phyloP scores from a whole-genome alignment of 495 filamentous ascomycete species.

The Tuber calosporum region DNA sequence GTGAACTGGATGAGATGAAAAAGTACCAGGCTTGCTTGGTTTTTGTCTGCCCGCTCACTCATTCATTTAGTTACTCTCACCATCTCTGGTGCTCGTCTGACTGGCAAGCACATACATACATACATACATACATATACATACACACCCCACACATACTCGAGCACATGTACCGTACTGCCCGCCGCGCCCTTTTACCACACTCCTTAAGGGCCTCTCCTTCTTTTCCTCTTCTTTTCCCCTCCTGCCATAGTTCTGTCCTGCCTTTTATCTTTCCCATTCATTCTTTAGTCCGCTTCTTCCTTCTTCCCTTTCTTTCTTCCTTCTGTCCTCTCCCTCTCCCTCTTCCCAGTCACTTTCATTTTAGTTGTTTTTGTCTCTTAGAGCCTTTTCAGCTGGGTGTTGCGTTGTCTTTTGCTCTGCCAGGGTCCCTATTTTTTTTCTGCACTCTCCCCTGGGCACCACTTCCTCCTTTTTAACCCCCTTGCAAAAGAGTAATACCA shows the following conservation, averaged over 20 bases:
- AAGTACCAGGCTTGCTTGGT: neutral
- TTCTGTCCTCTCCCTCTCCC: slow-evolving; percentile 40
- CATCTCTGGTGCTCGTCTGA: slow-evolving; percentile 19
- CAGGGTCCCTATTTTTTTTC: slow-evolving; percentile 19
- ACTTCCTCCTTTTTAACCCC: slow-evolving; percentile 26
- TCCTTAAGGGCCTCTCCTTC: slow-evolving; percentile 31
- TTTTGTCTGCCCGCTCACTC: neutral
- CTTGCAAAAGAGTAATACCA: slow-evolving; percentile 32
- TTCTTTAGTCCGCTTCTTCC: slow-evolving; percentile 40
- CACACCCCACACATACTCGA: neutral
- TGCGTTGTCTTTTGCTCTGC: slow-evolving; percentile 26
- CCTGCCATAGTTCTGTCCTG: slow-evolving; percentile 19
- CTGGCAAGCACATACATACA: slow-evolving; percentile 37
- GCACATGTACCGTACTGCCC: slow-evolving; percentile 8
- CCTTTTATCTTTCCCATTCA: slow-evolving; percentile 38
- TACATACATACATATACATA: slow-evolving; percentile 33
- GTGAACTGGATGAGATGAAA: neutral
- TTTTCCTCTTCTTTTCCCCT: slow-evolving; percentile 27
- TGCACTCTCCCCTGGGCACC: slow-evolving; percentile 30
- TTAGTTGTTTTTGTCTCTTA: slow-evolving; percentile 37
- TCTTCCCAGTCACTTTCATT: slow-evolving; percentile 37
- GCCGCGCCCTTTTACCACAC: slow-evolving; percentile 24
- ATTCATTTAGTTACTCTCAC: neutral
- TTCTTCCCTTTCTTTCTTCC: slow-evolving; percentile 41
- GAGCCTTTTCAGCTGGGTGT: slow-evolving; percentile 35